A percentile compares a stretch with the other conserved stretches of the same genome.
Evolutionary conservation across 176 grass and related monocot genomes (phyloP).

Genomic region (Aegilops tauschii): DNA sequence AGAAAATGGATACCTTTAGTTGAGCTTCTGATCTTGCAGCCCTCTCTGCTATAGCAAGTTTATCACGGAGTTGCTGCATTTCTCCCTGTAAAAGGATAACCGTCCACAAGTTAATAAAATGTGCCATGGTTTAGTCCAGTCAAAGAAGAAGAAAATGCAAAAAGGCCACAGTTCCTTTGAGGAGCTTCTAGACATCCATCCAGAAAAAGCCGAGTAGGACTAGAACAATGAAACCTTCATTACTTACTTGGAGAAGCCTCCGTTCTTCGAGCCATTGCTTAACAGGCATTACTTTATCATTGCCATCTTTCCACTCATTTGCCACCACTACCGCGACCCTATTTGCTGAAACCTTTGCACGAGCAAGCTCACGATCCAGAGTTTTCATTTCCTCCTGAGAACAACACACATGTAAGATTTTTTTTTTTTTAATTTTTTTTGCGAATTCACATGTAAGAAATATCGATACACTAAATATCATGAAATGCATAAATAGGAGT

Average conservation of each 20-base stretch:
- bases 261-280: constrained; percentile 97
- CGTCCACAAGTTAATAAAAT: constrained; percentile 24
- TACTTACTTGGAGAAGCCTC: constrained; percentile 80
- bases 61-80: constrained; percentile 97
- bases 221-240: background rate
- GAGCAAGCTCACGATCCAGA: constrained; percentile 87
- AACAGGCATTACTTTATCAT: constrained; percentile 99
- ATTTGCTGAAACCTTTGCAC: constrained; percentile 93
- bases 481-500: constrained; percentile 1
- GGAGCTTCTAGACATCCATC: background rate
- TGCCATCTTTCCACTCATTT: constrained; percentile 99
- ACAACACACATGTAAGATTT: constrained; percentile 18
- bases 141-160: background rate
- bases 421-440: too few species aligned
- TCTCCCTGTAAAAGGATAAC: constrained; percentile 58
- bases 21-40: constrained; percentile 90
- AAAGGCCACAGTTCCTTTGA: background rate
- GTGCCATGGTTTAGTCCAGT: background rate
- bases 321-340: constrained; percentile 98
- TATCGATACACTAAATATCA: constrained; percentile 15
- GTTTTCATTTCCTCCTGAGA: constrained; percentile 94
- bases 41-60: constrained; percentile 85
- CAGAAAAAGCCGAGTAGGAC: background rate
- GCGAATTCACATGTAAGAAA: background rate
- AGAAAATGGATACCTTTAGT: constrained; percentile 57